Base-by-base conservation (phyloP, 176 grass and related monocot genomes). In the Oryza meridionalis region DNA sequence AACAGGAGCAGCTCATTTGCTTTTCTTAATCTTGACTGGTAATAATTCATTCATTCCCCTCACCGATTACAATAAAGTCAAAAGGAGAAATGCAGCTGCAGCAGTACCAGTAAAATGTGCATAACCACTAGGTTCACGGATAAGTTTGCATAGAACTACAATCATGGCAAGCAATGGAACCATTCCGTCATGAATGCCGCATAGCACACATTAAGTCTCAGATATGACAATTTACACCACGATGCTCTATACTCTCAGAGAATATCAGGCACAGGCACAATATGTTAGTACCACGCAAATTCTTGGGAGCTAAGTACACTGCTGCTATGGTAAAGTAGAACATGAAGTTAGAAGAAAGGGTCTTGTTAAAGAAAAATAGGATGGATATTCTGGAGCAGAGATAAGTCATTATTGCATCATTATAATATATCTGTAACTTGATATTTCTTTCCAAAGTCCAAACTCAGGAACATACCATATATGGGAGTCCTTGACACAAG, bases 321-420 rank as follows among this genome's bases (percentile, higher is more conserved):
- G 38, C 67, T 76, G 44, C 46, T 22, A 76, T 53, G 50, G 50
- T 53, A 67, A 75, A 84, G 26, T 84, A 40, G n/a, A 84, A 35
- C 62, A 22, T 47, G 19, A 75, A 33, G 44, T 62, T 37, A 37
- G 35, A 93, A 96, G 63, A 98, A 98, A 81, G 12, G 96, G 93
- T 81, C 96, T 90, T 63, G 93, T 98, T 73, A 96, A 90, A 87
- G 93, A 91, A 85, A 91, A 98, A 94, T 96, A 98, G 35, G 96
- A 95, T 67, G 91, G 96, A 82, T 95, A 91, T 75, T 98, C 96
- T 80, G 96, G 95, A 69, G 96, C 96, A 51, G 4, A 37, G 10
- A 62, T 62, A 64, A 86, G 73, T 19, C 29, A 75, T 67, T 83
- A 55, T 45, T 88, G 46, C 6, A 67, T n/a, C 64, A 78, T 26